Evolutionary conservation across 2,329 filamentous ascomycete species (phyloP).

Genomic region (Pseudogymnoascus pannorum): DNA sequence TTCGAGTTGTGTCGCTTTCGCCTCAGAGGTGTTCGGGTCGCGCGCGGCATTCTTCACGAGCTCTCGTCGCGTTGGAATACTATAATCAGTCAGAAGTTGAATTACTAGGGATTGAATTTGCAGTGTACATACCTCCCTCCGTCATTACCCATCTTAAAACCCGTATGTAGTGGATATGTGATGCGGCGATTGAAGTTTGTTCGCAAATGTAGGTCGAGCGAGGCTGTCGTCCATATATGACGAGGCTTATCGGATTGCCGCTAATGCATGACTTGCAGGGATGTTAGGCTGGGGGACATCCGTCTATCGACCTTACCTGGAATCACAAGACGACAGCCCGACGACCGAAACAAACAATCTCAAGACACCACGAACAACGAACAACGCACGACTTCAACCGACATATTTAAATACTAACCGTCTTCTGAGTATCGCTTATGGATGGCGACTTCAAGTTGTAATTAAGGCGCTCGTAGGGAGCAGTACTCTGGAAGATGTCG

Average conservation of each 20-base stretch:
- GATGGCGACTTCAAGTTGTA: conserved; percentile 21
- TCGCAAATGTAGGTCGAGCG: neutral
- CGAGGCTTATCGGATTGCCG: conserved; percentile 3
- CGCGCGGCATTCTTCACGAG: conserved; percentile 91
- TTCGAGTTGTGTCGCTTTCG: conserved; percentile 83
- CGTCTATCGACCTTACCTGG: neutral
- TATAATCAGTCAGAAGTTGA: conserved; percentile 23
- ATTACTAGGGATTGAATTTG: conserved; percentile 9
- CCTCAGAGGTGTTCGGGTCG: conserved; percentile 70
- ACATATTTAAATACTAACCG: neutral
- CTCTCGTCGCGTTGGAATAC: conserved; percentile 90
- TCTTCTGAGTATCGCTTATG: conserved; percentile 17
- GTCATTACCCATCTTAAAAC: conserved; percentile 78
- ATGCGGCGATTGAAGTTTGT: neutral
- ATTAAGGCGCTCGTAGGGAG: conserved; percentile 18
- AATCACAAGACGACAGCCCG: conserved; percentile 3
- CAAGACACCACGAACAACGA: conserved; percentile 2
- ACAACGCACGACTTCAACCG: neutral
- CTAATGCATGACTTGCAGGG: conserved; percentile 6
- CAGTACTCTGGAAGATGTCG: conserved; percentile 21
- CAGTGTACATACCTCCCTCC: conserved; percentile 58
- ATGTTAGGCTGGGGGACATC: neutral
- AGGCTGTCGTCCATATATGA: conserved; percentile 3
- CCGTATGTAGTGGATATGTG: neutral
- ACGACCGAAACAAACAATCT: conserved; percentile 9